A percentile compares a stretch with the other conserved stretches of the same genome.
Evolutionary conservation across 2,329 filamentous ascomycete genomes (phyloP).

Genomic region (Venturia effusa): DNA sequence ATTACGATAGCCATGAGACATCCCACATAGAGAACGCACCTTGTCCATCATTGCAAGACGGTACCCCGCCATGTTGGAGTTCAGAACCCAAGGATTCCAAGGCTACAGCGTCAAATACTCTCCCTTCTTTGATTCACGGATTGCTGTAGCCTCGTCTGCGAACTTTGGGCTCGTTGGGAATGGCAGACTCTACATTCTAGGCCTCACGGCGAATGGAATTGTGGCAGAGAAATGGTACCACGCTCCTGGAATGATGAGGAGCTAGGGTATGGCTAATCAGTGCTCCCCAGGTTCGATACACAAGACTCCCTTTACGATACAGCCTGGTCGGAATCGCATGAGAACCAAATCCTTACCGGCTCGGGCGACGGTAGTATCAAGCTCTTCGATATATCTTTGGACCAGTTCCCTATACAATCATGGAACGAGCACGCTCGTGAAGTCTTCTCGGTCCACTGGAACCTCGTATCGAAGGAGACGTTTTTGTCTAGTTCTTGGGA

Average conservation of each 20-base stretch:
- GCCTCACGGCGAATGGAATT: conserved; percentile 72
- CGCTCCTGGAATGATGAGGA: conserved; percentile 15
- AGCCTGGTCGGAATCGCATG: conserved; percentile 91
- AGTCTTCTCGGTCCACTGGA: conserved; percentile 89
- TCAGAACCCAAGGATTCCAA: conserved; percentile 85
- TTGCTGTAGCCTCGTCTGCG: conserved; percentile 80
- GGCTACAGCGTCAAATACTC: conserved; percentile 97
- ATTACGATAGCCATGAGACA: not conserved
- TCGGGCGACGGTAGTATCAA: conserved; percentile 92
- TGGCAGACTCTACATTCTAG: conserved; percentile 76
- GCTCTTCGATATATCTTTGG: conserved; percentile 74
- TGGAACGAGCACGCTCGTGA: conserved; percentile 93
- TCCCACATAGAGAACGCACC: not conserved
- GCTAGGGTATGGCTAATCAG: not conserved
- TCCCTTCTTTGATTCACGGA: conserved; percentile 89
- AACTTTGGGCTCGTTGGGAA: conserved; percentile 98
- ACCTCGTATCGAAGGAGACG: conserved; percentile 76
- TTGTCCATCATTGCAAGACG: conserved; percentile 1
- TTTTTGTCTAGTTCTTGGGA: conserved; percentile 95
- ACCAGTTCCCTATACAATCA: conserved; percentile 77
- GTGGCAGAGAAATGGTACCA: conserved; percentile 68
- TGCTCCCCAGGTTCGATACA: conserved; percentile 70
- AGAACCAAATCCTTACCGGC: conserved; percentile 82
- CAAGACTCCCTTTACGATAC: conserved; percentile 95
- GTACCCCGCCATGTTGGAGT: conserved; percentile 66